These are phyloP conservation scores for Umbelopsis sp. DNA, from an alignment of 192 early-diverging fungal genomes.

Conservation along the genomic window DNA sequence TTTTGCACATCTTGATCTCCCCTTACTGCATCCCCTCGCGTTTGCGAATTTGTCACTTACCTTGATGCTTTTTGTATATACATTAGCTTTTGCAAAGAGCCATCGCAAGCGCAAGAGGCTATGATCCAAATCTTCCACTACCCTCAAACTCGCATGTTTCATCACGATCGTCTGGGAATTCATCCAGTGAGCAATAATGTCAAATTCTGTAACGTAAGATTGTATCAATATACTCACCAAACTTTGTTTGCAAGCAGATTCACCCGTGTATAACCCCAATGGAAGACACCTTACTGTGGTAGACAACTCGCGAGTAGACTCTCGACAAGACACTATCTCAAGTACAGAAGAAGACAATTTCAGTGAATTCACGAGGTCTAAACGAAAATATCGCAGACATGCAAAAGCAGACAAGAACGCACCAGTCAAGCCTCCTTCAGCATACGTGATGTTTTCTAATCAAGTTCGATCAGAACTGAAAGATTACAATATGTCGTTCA, in stretches of 20 bases:
- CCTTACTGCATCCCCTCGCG: neutral
- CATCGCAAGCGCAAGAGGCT: constrained; percentile 1
- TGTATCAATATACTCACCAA: neutral
- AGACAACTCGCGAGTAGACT: neutral
- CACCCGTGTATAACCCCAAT: constrained; percentile 5
- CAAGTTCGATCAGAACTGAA: constrained; percentile 37
- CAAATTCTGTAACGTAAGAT: neutral
- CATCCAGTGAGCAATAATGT: constrained; percentile 17
- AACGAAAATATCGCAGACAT: constrained; percentile 47
- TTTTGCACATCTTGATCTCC: neutral
- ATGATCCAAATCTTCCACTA: neutral
- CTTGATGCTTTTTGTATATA: neutral
- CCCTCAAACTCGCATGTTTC: neutral
- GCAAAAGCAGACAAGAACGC: constrained; percentile 47
- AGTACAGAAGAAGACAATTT: constrained; percentile 8
- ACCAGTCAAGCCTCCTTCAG: constrained; percentile 47
- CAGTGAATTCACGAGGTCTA: constrained; percentile 7
- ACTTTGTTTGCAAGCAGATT: neutral
- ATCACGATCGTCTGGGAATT: neutral
- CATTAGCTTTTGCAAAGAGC: constrained; percentile 2
- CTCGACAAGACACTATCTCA: neutral
- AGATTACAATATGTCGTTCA: constrained; percentile 37
- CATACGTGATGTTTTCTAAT: constrained; percentile 51
- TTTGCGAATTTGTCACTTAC: neutral
- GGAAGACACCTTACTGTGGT: neutral